Evolutionary conservation across 2,329 filamentous ascomycete species (phyloP).

Genomic region (Shiraia bambusicola): DNA sequence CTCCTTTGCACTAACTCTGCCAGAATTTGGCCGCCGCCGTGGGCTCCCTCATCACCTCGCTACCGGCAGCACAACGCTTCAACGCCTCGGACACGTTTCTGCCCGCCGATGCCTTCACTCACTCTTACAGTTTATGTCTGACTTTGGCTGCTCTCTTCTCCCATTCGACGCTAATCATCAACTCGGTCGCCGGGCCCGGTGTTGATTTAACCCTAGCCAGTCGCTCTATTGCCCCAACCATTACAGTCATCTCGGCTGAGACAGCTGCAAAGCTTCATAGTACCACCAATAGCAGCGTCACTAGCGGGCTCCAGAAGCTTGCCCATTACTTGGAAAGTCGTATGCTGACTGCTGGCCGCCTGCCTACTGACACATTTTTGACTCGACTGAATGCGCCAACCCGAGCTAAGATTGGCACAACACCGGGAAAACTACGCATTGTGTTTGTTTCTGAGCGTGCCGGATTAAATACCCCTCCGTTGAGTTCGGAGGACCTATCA

Average conservation of each 20-base stretch:
- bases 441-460: conserved; percentile 76
- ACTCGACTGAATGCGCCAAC: conserved; percentile 62
- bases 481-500: conserved; percentile 71
- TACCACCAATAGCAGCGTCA: conserved; percentile 60
- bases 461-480: conserved; percentile 60
- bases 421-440: conserved; percentile 74
- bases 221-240: conserved; percentile 73
- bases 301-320: conserved; percentile 64
- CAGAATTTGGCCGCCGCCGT: conserved; percentile 86
- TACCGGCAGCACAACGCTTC: conserved; percentile 75
- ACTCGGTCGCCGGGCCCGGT: conserved; percentile 76
- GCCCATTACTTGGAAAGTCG: conserved; percentile 73
- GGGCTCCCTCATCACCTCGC: conserved; percentile 71
- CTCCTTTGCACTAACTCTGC: conserved; percentile 9
- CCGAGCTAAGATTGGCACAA: conserved; percentile 60
- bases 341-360: conserved; percentile 69
- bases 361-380: conserved; percentile 67
- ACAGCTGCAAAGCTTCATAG: conserved; percentile 69
- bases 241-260: conserved; percentile 75
- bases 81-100: conserved; percentile 77
- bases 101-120: conserved; percentile 76
- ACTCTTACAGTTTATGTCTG: conserved; percentile 75
- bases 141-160: conserved; percentile 81
- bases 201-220: conserved; percentile 73
- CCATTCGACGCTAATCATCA: conserved; percentile 83